Percentiles rank a stretch among this genome's conserved stretches.
Evolutionary conservation across 148 eudicot genomes (phyloP).

Genomic region (Oxyria digyna): DNA sequence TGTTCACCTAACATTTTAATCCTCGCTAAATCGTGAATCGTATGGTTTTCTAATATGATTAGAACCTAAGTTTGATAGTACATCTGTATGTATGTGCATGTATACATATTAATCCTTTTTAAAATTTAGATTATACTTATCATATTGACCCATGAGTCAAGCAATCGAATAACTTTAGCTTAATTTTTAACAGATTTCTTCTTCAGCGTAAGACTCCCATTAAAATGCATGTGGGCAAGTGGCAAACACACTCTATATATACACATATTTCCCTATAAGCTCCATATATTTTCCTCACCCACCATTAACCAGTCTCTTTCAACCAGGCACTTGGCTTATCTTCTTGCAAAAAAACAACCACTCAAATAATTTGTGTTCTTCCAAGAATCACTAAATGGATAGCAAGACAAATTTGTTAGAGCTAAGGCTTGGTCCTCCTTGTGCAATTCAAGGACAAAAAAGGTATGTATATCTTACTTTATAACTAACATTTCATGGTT

Average conservation of each 20-base stretch:
- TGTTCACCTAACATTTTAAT: too few species aligned
- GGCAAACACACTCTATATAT: neutral
- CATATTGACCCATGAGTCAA: too few species aligned
- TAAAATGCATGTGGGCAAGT: neutral
- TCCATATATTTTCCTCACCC: neutral
- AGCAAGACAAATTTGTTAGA: neutral
- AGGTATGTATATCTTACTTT: neutral
- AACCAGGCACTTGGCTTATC: neutral
- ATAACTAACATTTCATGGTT: neutral
- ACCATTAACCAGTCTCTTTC: neutral
- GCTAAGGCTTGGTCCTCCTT: constrained; percentile 6
- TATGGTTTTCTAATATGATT: too few species aligned
- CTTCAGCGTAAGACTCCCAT: too few species aligned
- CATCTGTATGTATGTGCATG: too few species aligned
- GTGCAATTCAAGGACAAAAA: neutral
- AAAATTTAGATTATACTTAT: too few species aligned
- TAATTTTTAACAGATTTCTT: too few species aligned
- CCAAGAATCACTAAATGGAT: neutral
- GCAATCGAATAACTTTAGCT: too few species aligned
- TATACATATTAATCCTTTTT: too few species aligned
- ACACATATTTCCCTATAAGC: neutral
- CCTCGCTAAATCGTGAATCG: too few species aligned
- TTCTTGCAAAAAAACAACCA: neutral
- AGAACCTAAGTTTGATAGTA: too few species aligned
- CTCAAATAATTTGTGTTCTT: neutral